Base-by-base conservation (phyloP, 2,329 filamentous ascomycete genomes). In the Pseudopithomyces chartarum region DNA sequence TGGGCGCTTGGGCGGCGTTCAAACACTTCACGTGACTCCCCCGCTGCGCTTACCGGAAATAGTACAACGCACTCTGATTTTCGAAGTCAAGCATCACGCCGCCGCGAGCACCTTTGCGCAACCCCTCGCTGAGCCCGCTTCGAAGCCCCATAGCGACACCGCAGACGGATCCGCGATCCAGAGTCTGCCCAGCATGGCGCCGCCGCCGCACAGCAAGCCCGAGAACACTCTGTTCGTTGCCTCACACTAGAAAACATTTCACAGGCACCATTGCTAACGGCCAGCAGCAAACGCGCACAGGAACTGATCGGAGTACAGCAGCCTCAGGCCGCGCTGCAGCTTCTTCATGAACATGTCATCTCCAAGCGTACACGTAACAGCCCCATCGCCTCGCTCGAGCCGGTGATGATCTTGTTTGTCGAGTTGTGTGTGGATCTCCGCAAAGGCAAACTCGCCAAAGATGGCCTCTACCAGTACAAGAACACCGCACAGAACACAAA, bases 401-500 rank as follows among this genome's bases (percentile, higher is more conserved):
- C 95, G 65, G 94, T 99, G 66, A 98, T 99, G 93, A 85, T 98
- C 79, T 89, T 97, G 67, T 89, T 99, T 75, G 94, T 99, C 73
- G 92, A 98, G 80, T 87, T 98, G 58, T 97, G 91, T 67, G 95
- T 99, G 73, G 94, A 98, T 74, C 88, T 97, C 72, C 92, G 95
- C 82, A 99, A 98, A 82, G 95, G 95, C 70, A 99, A 99, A 81
- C 86, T 95, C 59, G 95, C 94, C 78, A 99, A 99, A 85, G 95
- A 99, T 82, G 95, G 95, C 60, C 85, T 99, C 47, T 99, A 98
- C 79, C 95, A 97, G 79, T 99, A 99, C 86, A 99, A 99, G 85
- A 99, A 99, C 79, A 98, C 97, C 67, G 94, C 93, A 54, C 95
- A 99, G 79, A 99, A 99, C 82, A 97, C 94, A 69, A 98, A 98